These are phyloP conservation scores for Gaertneriomyces semiglobifer DNA, from an alignment of 192 early-diverging fungal genomes.

Conservation along the genomic window DNA sequence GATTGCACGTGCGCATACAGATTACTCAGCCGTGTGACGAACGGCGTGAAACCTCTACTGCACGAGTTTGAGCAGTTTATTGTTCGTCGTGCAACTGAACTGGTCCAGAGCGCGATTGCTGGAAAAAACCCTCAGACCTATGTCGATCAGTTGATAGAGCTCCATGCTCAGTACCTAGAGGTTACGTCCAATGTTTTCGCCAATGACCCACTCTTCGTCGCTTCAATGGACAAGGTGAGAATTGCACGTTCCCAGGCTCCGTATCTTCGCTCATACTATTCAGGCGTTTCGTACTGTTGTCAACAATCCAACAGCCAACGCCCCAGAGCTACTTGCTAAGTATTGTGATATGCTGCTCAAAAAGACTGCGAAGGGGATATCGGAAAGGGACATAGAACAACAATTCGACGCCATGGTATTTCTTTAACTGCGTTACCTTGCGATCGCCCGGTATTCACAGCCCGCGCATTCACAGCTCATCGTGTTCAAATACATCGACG, in stretches of 20 bases:
- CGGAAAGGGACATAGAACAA: slow-evolving; percentile 68
- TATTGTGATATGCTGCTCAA: slow-evolving; percentile 75
- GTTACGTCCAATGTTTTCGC: slow-evolving; percentile 60
- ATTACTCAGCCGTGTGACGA: slow-evolving; percentile 61
- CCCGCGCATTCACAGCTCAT: slow-evolving; percentile 43
- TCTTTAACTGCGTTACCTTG: not conserved
- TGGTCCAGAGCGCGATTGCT: too few species aligned
- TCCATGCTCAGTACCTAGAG: slow-evolving; percentile 63
- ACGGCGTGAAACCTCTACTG: slow-evolving; percentile 60
- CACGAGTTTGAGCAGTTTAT: slow-evolving; percentile 66
- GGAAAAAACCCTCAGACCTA: slow-evolving; percentile 58
- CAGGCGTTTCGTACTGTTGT: slow-evolving; percentile 70
- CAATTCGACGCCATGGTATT: slow-evolving; percentile 58
- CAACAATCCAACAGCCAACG: slow-evolving; percentile 56
- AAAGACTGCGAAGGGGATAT: slow-evolving; percentile 47
- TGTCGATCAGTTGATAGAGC: slow-evolving; percentile 60
- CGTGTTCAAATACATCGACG: slow-evolving; percentile 83
- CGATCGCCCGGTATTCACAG: not conserved
- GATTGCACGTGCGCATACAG: slow-evolving; percentile 59
- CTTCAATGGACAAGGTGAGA: slow-evolving; percentile 70
- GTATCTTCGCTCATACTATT: not conserved
- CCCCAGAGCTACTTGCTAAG: slow-evolving; percentile 76
- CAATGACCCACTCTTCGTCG: slow-evolving; percentile 65
- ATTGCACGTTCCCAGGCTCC: not conserved
- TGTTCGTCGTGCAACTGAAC: too few species aligned